Base-by-base conservation (phyloP, 805 yeast genomes). In the Candida golubevii region DNA sequence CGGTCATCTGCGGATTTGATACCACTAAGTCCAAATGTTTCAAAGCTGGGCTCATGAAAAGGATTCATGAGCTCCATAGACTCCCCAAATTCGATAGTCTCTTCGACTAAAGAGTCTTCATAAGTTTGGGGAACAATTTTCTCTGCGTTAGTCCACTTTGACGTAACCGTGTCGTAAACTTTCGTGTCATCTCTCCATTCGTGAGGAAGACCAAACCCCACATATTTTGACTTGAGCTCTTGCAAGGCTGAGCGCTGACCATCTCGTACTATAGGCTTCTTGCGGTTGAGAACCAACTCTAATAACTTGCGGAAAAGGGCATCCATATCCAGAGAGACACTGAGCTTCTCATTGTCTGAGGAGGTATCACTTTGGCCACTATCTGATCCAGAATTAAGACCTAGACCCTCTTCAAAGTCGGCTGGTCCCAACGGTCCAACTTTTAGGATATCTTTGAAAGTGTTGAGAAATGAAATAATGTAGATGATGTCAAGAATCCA, bases 201-300 rank as follows among this genome's bases (percentile, higher is more conserved):
- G 26, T 39, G 47, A 3, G 76, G 75, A 18, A 69, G 54, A 0
- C 75, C 75, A 6, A 65, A 51, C 4, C 41, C 28, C 8, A 47
- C 36, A 36, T 55, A 47, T 42, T 59, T 51, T 1, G 66, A 46
- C 43, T 62, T 66, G 36, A 71, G 56, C 46, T 69, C 74, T 15
- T 54, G 55, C 13, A 67, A 57, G 3, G 72, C 72, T 18, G 62
- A 46, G 13, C 50, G 45, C 50, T 47, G 63, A 33, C 47, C 60
- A 47, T 13, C 62, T 45, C 33, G 47, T 18, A 43, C 55, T 27
- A 67, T 59, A 9, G 57, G 59, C 31, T 64, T 60, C 42, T 67
- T 69, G 14, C 74, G 48, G 47, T 71, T 71, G 38, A 70, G 58
- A 5, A 69, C 65, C 33, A 70, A 50, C 1, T 66, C 57, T 29